These are phyloP conservation scores for Pseudogymnoascus sp. DNA, from an alignment of 2,329 filamentous ascomycete genomes.

Conservation along the genomic window DNA sequence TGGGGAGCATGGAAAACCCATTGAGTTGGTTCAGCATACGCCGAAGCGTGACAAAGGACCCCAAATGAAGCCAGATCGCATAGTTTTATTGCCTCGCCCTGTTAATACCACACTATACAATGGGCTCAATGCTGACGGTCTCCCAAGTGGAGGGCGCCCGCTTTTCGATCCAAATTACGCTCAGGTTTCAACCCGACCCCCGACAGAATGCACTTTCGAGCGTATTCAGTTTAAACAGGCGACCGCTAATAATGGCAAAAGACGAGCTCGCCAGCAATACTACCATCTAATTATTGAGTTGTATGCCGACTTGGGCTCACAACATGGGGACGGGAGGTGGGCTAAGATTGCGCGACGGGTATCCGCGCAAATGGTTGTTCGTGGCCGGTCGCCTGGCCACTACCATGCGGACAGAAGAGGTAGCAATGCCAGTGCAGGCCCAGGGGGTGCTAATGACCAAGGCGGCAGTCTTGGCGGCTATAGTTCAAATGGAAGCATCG, in stretches of 20 bases:
- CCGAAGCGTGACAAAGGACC: constrained; percentile 66
- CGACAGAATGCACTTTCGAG: constrained; percentile 46
- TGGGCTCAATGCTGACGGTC: background rate
- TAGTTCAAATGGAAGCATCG: constrained; percentile 20
- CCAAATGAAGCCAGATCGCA: constrained; percentile 50
- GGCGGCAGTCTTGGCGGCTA: constrained; percentile 25
- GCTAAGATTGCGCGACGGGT: constrained; percentile 51
- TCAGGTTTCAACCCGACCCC: constrained; percentile 19
- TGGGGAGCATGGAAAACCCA: constrained; percentile 51
- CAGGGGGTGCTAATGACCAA: constrained; percentile 36
- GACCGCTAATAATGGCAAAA: constrained; percentile 67
- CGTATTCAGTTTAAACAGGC: constrained; percentile 70
- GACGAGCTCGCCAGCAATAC: constrained; percentile 64
- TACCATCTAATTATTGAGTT: constrained; percentile 65
- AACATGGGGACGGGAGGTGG: constrained; percentile 37
- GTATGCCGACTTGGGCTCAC: constrained; percentile 45
- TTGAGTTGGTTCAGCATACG: constrained; percentile 69
- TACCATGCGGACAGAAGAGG: constrained; percentile 48
- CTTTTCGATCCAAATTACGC: constrained; percentile 16
- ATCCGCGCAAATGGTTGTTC: constrained; percentile 58
- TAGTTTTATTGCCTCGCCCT: constrained; percentile 30
- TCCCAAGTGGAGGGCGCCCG: background rate
- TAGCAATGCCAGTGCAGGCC: constrained; percentile 46
- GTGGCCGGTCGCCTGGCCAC: constrained; percentile 56
- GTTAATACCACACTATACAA: constrained; percentile 5